A percentile compares a stretch with the other conserved stretches of the same genome.
Evolutionary conservation across 352 stramenopile species (phyloP).

Genomic region (Globisporangium solare): DNA sequence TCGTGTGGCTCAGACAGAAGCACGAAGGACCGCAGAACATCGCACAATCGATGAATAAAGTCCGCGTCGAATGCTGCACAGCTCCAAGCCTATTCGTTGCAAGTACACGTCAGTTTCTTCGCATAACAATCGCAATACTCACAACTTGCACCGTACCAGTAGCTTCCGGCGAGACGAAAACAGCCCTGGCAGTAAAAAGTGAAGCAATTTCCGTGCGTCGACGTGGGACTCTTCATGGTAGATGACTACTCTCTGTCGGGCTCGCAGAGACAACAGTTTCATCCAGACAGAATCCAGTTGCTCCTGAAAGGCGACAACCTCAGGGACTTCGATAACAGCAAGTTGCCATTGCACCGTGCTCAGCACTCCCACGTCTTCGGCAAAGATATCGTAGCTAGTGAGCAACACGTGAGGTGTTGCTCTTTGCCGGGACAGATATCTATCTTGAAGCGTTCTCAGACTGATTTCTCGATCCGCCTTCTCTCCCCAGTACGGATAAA

Average conservation of each 20-base stretch:
- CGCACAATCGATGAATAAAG: slow-evolving; percentile 42
- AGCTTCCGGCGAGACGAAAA: slow-evolving; percentile 70
- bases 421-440: slow-evolving; percentile 26
- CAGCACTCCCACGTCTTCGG: slow-evolving; percentile 38
- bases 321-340: slow-evolving; percentile 39
- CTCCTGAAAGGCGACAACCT: slow-evolving; percentile 13
- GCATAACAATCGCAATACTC: background rate
- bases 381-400: slow-evolving; percentile 52
- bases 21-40: slow-evolving; percentile 33
- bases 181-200: slow-evolving; percentile 64
- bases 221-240: slow-evolving; percentile 27
- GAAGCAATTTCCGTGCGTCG: slow-evolving; percentile 46
- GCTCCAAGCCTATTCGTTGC: slow-evolving; percentile 47
- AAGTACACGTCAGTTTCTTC: background rate
- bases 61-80: slow-evolving; percentile 41
- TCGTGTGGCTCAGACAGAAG: slow-evolving; percentile 21
- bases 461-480: slow-evolving; percentile 33
- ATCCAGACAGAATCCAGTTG: slow-evolving; percentile 36
- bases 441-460: slow-evolving; percentile 30
- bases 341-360: slow-evolving; percentile 42
- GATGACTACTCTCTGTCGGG: slow-evolving; percentile 62
- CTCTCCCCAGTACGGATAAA: slow-evolving; percentile 57
- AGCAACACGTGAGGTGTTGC: slow-evolving; percentile 42
- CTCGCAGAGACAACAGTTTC: slow-evolving; percentile 46
- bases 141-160: slow-evolving; percentile 33